A percentile compares a stretch with the other conserved stretches of the same genome.
Evolutionary conservation across 2,329 filamentous ascomycete genomes (phyloP).

Genomic region (Onygenales sp.): DNA sequence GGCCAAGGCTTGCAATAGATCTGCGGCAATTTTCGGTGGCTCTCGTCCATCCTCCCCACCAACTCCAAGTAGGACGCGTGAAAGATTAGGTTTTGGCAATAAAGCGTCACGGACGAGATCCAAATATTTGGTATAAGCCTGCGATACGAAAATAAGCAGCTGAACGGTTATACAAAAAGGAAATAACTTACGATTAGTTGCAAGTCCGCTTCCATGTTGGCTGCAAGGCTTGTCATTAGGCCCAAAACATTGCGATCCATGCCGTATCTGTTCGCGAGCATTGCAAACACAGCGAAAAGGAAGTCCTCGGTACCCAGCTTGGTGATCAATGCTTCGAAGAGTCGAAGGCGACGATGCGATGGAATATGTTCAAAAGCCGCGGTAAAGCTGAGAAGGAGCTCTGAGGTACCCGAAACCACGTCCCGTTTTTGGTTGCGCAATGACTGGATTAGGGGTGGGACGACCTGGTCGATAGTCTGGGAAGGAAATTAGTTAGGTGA

Average conservation of each 20-base stretch:
- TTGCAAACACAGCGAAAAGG: slow-evolving; percentile 74
- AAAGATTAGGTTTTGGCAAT: slow-evolving; percentile 63
- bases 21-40: slow-evolving; percentile 30
- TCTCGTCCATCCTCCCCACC: slow-evolving; percentile 40
- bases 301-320: slow-evolving; percentile 82
- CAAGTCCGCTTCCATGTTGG: slow-evolving; percentile 61
- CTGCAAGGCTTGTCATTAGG: slow-evolving; percentile 68
- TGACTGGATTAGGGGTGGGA: slow-evolving; percentile 81
- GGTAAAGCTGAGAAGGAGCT: slow-evolving; percentile 89
- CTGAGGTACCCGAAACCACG: slow-evolving; percentile 70
- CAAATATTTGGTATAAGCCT: slow-evolving; percentile 68
- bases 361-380: slow-evolving; percentile 96
- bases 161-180: background rate
- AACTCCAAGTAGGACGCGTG: slow-evolving; percentile 60
- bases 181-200: slow-evolving; percentile 48
- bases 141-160: slow-evolving; percentile 16
- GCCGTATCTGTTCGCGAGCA: slow-evolving; percentile 84
- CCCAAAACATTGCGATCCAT: slow-evolving; percentile 61
- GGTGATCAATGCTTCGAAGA: slow-evolving; percentile 77
- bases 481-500: background rate
- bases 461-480: slow-evolving; percentile 81
- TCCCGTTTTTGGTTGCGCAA: slow-evolving; percentile 69
- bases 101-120: slow-evolving; percentile 66
- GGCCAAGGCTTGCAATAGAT: slow-evolving; percentile 33
- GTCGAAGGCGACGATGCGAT: slow-evolving; percentile 65